phyloP scores from a whole-genome alignment of 2,329 filamentous ascomycete species.

The Exophiala alcalophila region DNA sequence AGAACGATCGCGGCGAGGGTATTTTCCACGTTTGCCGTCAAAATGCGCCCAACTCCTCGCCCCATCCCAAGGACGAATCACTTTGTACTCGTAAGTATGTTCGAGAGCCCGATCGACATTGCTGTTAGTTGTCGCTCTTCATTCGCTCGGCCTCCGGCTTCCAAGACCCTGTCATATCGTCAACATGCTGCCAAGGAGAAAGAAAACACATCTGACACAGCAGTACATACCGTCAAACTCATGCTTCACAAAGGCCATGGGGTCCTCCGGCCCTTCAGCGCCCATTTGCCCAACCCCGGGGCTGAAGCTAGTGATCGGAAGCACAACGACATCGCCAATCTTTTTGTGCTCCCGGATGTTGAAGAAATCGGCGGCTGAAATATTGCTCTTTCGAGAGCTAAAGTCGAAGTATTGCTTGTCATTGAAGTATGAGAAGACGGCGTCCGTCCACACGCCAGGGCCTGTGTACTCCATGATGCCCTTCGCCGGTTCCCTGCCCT shows the following conservation, averaged over 20 bases:
- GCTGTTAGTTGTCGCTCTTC: slow-evolving; percentile 11
- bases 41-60: too few species aligned
- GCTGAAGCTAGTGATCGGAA: slow-evolving; percentile 96
- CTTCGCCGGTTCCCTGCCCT: slow-evolving; percentile 58
- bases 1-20: too few species aligned
- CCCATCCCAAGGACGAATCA: too few species aligned
- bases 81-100: too few species aligned
- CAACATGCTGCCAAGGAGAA: slow-evolving; percentile 3
- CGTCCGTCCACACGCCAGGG: slow-evolving; percentile 90
- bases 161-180: slow-evolving; percentile 31
- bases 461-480: slow-evolving; percentile 91
- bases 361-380: slow-evolving; percentile 86
- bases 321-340: slow-evolving; percentile 85
- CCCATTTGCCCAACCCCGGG: slow-evolving; percentile 93
- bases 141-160: slow-evolving; percentile 34
- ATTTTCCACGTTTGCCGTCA: too few species aligned
- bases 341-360: slow-evolving; percentile 79
- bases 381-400: slow-evolving; percentile 60
- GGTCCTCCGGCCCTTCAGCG: slow-evolving; percentile 80
- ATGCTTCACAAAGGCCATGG: slow-evolving; percentile 97
- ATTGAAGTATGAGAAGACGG: slow-evolving; percentile 90
- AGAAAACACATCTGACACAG: not conserved
- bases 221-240: slow-evolving; percentile 81
- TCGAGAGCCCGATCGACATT: not conserved
- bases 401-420: slow-evolving; percentile 85